Base-by-base conservation (phyloP, 495 filamentous ascomycete genomes). In the Collariella sp. region DNA sequence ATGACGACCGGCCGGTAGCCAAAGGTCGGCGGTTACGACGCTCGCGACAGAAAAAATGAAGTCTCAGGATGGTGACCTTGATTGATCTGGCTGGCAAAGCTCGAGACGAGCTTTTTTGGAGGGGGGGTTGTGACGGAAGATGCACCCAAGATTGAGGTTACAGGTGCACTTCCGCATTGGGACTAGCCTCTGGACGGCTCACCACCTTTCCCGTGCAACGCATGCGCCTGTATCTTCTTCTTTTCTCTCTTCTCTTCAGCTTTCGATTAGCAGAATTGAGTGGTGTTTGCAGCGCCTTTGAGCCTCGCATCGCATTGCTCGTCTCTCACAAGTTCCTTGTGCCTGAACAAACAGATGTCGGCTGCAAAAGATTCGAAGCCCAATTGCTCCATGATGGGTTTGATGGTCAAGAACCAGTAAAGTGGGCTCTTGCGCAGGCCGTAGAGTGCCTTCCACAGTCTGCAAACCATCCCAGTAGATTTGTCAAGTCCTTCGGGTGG, bases 21-120 rank as follows among this genome's bases (percentile, higher is more conserved):
- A 6, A 6, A 23, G 22, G 42, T 5, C 3, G 13, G 5, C 42
- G 5, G 20, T 9, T 26, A 26, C 42, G 11, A 15, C 42, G 42
- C 7, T 45, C 22, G 11, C 42, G 10, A 16, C 23, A 23, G 3
- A 45, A 45, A 13, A 45, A 45, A 11, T 41, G 18, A n/a, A n/a
- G n/a, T n/a, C n/a, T n/a, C n/a, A n/a, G n/a, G n/a, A n/a, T n/a
- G n/a, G n/a, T n/a, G n/a, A n/a, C n/a, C n/a, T n/a, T n/a, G n/a
- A n/a, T n/a, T n/a, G 23, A 23, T 7, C 15, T 45, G 15, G 22
- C 42, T 45, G 13, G 19, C 22, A 29, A 45, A 45, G 42, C 42
- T 45, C 42, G 42, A 45, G 42, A 23, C 42, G 42, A 45, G 42
- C 42, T 24, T 45, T 45, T 45, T 45, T 26, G 12, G 23, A 45